Base-by-base conservation (phyloP, 2,329 filamentous ascomycete species). In the Camillea tinctor region DNA sequence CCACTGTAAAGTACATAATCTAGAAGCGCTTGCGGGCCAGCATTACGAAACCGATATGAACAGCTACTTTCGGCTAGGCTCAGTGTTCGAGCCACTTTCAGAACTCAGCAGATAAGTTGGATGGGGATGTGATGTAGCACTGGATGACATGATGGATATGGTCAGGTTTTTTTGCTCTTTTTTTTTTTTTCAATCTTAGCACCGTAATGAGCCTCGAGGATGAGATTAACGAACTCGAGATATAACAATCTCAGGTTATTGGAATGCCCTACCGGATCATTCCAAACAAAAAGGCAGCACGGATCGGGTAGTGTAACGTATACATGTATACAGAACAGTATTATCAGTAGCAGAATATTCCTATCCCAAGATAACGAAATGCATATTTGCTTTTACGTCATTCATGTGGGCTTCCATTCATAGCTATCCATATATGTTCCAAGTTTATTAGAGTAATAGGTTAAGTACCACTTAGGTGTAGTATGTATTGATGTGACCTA, bases 261-360 rank as follows among this genome's bases (percentile, higher is more conserved):
- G 24, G 20, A 44, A 44, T 26, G n/a, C 24, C 50, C 20, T 50
- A 55, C 21, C 56, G 13, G 49, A 49, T 24, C 20, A 55, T 23
- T n/a, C n/a, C n/a, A 23, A 54, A 44, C 50, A 48, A 51, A 51
- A 30, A 52, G 44, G 52, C 44, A 54, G 49, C 55, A 20, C 50
- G 59, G 50, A 54, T 24, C 49, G 54, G n/a, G 44, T 58, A 36
- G 52, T 61, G 60, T 61, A 64, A 59, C 50, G 62, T 57, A 64
- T 64, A 60, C 55, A 19, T 66, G 64, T 66, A 63, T 60, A 60
- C 63, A 63, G 63, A 60, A 56, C n/a, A n/a, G n/a, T 57, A 64
- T 58, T 36, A 61, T 36, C 53, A 60, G 30, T 57, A 56, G 61
- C 22, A 40, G 55, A 50, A 52, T 53, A 54, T 59, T 36, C 53